Evolutionary conservation across 1,284 basidiomycete genomes (phyloP).

Genomic region (Uromyces viciae-fabae): DNA sequence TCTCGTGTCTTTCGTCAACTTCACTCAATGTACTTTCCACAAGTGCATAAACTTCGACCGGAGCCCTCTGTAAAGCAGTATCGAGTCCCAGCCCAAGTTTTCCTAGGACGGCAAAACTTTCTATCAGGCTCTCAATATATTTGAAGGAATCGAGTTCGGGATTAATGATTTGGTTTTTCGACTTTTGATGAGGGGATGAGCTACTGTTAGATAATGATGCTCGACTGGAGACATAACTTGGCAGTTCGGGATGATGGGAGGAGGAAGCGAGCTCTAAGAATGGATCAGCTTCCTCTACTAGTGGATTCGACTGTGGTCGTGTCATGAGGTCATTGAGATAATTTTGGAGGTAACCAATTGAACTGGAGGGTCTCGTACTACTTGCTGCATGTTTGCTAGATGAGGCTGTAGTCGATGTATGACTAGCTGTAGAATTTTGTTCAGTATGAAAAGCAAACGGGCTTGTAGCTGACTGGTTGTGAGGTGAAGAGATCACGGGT

Average conservation of each 20-base stretch:
- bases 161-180: slow-evolving; percentile 57
- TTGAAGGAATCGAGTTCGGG: slow-evolving; percentile 89
- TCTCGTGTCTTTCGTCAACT: slow-evolving; percentile 75
- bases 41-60: slow-evolving; percentile 76
- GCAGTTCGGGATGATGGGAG: slow-evolving; percentile 35
- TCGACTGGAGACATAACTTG: slow-evolving; percentile 43
- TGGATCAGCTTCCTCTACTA: slow-evolving; percentile 63
- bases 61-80: slow-evolving; percentile 74
- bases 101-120: slow-evolving; percentile 84
- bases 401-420: slow-evolving; percentile 34
- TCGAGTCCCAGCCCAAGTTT: slow-evolving; percentile 83
- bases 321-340: slow-evolving; percentile 70
- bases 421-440: slow-evolving; percentile 27
- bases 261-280: slow-evolving; percentile 40
- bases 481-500: slow-evolving; percentile 56
- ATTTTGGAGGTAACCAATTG: slow-evolving; percentile 53
- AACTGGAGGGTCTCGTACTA: not conserved
- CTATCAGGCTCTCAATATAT: slow-evolving; percentile 89
- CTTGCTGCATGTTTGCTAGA: not conserved
- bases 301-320: slow-evolving; percentile 71
- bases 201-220: slow-evolving; percentile 46
- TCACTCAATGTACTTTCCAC: slow-evolving; percentile 85
- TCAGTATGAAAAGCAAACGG: slow-evolving; percentile 24
- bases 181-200: slow-evolving; percentile 8
- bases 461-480: slow-evolving; percentile 33